Evolutionary conservation across 1,139 yeast genomes (phyloP).

Genomic region (Yamadazyma friedrichii): DNA sequence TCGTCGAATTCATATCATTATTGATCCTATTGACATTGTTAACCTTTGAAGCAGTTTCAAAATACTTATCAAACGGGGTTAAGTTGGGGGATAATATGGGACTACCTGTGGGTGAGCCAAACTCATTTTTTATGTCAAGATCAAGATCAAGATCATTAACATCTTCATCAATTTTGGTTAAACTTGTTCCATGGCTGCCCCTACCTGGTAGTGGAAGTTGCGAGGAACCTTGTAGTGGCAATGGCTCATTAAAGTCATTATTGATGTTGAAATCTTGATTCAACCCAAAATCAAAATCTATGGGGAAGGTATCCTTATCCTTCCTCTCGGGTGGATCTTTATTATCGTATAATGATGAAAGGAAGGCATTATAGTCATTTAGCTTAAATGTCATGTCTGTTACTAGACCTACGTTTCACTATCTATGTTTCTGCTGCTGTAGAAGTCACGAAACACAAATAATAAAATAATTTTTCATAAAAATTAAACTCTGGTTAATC

Average conservation of each 20-base stretch:
- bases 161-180: no score
- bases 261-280: background rate
- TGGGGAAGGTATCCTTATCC: conserved; percentile 13
- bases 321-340: conserved; percentile 12
- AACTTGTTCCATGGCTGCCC: no score
- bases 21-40: no score
- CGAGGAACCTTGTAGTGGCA: background rate
- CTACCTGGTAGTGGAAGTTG: background rate
- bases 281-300: conserved; percentile 34
- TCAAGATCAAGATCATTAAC: no score
- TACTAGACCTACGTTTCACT: no score
- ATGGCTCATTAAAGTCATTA: background rate
- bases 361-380: conserved; percentile 33
- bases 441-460: no score
- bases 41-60: background rate
- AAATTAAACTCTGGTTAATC: no score
- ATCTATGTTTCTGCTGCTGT: no score
- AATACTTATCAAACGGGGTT: conserved; percentile 1
- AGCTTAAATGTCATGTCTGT: conserved; percentile 27
- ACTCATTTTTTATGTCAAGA: background rate
- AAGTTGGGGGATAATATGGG: conserved; percentile 2
- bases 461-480: no score
- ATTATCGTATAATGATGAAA: conserved; percentile 28
- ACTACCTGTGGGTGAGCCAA: background rate
- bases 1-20: no score